phyloP scores from a whole-genome alignment of 1,139 yeast genomes.

The Nadsonia starkeyi-henricii region DNA sequence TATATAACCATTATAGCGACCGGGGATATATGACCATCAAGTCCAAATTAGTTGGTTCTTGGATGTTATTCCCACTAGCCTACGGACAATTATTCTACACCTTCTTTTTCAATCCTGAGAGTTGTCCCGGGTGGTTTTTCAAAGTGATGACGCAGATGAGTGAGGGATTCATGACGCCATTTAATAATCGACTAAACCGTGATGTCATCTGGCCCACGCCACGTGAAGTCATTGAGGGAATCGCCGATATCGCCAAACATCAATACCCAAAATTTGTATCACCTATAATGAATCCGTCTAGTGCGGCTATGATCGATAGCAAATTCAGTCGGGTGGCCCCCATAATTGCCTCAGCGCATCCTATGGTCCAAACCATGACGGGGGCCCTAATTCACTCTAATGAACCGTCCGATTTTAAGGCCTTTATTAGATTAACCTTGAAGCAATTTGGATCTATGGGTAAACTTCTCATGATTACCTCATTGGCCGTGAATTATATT shows the following conservation, averaged over 20 bases:
- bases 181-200: constrained; percentile 20
- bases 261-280: constrained; percentile 25
- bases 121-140: constrained; percentile 22
- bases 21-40: constrained; percentile 21
- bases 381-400: constrained; percentile 27
- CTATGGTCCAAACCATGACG: constrained; percentile 23
- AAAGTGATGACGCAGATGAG: constrained; percentile 19
- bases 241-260: constrained; percentile 20
- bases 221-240: constrained; percentile 19
- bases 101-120: constrained; percentile 24
- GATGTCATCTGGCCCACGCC: constrained; percentile 23
- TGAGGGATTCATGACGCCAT: constrained; percentile 19
- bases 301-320: constrained; percentile 8
- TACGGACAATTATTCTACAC: constrained; percentile 27
- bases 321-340: constrained; percentile 20
- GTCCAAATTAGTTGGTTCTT: constrained; percentile 26
- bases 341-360: constrained; percentile 25
- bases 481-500: constrained; percentile 15
- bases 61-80: constrained; percentile 29
- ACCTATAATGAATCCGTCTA: constrained; percentile 21
- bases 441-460: constrained; percentile 18
- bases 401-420: constrained; percentile 19
- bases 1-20: constrained; percentile 25
- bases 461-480: constrained; percentile 21
- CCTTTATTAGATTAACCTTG: constrained; percentile 17